These are phyloP conservation scores for Vinca minor DNA, from an alignment of 257 asterid genomes.

Conservation along the genomic window DNA sequence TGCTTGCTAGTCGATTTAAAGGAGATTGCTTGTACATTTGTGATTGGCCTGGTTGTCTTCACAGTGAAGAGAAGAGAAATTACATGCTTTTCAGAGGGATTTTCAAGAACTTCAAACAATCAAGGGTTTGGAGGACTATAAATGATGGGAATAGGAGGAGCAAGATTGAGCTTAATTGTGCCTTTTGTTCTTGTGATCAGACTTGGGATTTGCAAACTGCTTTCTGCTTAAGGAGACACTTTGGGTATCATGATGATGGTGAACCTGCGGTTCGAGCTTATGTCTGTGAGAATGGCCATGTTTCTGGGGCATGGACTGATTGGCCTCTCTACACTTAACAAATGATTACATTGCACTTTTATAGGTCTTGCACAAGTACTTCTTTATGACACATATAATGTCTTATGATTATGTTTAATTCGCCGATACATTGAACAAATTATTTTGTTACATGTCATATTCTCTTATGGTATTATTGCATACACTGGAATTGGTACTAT, in stretches of 20 bases:
- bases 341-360: too few species aligned
- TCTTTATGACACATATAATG: too few species aligned
- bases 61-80: slow-evolving; percentile 76
- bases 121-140: slow-evolving; percentile 91
- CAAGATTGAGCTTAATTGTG: slow-evolving; percentile 53
- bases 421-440: too few species aligned
- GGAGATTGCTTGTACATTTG: slow-evolving; percentile 75
- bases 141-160: slow-evolving; percentile 63
- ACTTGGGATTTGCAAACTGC: slow-evolving; percentile 86
- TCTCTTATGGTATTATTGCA: too few species aligned
- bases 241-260: slow-evolving; percentile 80
- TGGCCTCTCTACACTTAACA: slow-evolving; percentile 75
- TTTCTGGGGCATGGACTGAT: slow-evolving; percentile 96
- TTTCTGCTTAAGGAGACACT: slow-evolving; percentile 73
- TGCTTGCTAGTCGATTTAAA: slow-evolving; percentile 72
- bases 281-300: slow-evolving; percentile 91
- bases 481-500: too few species aligned
- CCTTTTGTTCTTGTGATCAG: slow-evolving; percentile 52
- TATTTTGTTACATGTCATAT: too few species aligned
- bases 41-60: slow-evolving; percentile 90
- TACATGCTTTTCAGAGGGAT: slow-evolving; percentile 84
- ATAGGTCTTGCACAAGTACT: too few species aligned
- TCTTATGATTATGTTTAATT: too few species aligned
- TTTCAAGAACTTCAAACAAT: slow-evolving; percentile 80
- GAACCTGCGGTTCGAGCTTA: slow-evolving; percentile 89